A percentile compares a stretch with the other conserved stretches of the same genome.
phyloP scores from a whole-genome alignment of 345 rosid species.

The Noccaea bulbosa region DNA sequence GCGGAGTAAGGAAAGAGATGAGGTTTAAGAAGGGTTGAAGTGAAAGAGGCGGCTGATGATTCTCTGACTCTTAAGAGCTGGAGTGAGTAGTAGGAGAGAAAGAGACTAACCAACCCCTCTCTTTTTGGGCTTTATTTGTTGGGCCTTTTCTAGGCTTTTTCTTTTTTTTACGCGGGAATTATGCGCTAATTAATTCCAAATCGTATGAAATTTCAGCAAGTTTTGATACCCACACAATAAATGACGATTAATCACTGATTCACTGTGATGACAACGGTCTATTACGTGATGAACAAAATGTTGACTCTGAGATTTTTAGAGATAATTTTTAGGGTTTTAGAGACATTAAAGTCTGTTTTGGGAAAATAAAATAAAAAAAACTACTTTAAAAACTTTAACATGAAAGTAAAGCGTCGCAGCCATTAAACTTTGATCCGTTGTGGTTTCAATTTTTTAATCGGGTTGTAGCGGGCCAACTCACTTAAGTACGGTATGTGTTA shows the following conservation, averaged over 20 bases:
- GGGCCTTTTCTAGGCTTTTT: conserved; percentile 31
- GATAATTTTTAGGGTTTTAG: too few species aligned
- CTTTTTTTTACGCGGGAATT: conserved; percentile 8
- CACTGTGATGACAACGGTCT: too few species aligned
- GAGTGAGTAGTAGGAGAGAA: conserved; percentile 13
- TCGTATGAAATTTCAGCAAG: not conserved
- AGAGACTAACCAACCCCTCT: conserved; percentile 12
- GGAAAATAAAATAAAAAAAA: too few species aligned
- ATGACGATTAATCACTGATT: too few species aligned
- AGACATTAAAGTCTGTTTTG: too few species aligned
- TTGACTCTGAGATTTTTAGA: too few species aligned
- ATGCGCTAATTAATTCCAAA: not conserved
- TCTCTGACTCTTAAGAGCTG: conserved; percentile 35
- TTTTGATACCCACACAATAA: not conserved
- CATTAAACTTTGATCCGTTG: not conserved
- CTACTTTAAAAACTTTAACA: too few species aligned
- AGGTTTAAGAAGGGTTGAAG: conserved; percentile 52
- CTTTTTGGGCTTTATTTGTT: conserved; percentile 19
- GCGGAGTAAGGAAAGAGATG: conserved; percentile 42
- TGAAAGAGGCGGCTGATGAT: conserved; percentile 49
- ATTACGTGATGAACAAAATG: too few species aligned
- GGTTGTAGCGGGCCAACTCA: not conserved
- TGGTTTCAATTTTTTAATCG: not conserved
- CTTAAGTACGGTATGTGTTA: not conserved
- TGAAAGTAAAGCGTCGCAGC: too few species aligned